Conservation (phyloP, 2,329 filamentous ascomycete species). For the Epichloe baconii region DNA sequence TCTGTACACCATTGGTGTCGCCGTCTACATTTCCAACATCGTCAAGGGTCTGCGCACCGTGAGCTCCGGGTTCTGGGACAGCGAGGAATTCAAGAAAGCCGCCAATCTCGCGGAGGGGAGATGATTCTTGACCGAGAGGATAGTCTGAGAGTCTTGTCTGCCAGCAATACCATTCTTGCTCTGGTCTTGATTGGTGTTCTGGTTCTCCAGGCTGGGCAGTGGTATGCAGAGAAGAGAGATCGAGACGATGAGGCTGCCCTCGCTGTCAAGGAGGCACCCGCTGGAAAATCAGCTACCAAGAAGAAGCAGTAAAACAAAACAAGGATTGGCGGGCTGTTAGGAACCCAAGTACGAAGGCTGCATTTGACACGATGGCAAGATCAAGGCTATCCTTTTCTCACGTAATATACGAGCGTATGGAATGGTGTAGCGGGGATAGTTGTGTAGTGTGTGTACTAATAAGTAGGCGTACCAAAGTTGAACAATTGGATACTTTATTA, state of each 20-base stretch:
- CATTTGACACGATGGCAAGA: background rate
- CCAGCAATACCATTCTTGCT: constrained; percentile 91
- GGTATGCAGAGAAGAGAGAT: constrained; percentile 96
- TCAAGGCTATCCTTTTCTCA: background rate
- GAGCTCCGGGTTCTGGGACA: constrained; percentile 51
- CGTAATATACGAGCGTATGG: background rate
- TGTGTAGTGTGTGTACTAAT: background rate
- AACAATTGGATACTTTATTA: background rate
- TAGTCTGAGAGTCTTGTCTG: constrained; percentile 76
- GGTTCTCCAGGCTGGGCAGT: constrained; percentile 89
- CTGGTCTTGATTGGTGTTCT: constrained; percentile 84
- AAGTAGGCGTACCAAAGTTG: background rate
- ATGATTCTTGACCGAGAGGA: constrained; percentile 72
- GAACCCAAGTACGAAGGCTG: background rate
- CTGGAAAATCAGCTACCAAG: constrained; percentile 18
- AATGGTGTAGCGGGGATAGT: background rate
- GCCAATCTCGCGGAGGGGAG: constrained; percentile 38
- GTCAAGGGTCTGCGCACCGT: constrained; percentile 86
- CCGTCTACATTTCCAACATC: constrained; percentile 92
- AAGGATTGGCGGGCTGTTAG: background rate
- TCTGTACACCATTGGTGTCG: constrained; percentile 74
- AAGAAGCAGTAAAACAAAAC: constrained; percentile 21
- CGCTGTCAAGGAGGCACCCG: constrained; percentile 25
- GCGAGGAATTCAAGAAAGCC: constrained; percentile 26
- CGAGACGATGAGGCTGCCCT: constrained; percentile 61